Evolutionary conservation across 116 monocot genomes (phyloP).

Genomic region (Cymodocea nodosa): DNA sequence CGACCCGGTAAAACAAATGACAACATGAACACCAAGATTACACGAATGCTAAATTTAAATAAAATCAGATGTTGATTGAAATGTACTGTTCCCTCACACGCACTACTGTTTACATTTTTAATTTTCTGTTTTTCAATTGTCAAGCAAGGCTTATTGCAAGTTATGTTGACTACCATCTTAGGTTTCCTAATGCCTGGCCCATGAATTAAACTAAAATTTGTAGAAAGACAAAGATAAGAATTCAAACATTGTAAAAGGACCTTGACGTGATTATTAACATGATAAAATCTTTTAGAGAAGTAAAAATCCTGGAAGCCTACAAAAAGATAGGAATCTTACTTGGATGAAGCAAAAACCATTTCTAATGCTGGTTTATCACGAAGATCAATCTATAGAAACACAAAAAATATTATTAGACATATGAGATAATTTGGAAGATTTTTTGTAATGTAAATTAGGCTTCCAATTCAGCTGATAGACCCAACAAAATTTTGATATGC

Average conservation of each 20-base stretch:
- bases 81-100: too few species aligned
- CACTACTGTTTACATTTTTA: too few species aligned
- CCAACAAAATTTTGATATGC: too few species aligned
- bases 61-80: too few species aligned
- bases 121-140: too few species aligned
- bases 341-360: conserved; percentile 21
- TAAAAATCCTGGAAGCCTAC: too few species aligned
- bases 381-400: conserved; percentile 24
- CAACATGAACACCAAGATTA: too few species aligned
- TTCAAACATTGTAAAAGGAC: neutral
- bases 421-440: neutral
- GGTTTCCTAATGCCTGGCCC: neutral
- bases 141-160: too few species aligned
- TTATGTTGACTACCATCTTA: neutral
- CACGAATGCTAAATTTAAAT: too few species aligned
- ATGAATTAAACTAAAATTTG: neutral
- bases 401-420: neutral
- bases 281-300: neutral
- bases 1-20: too few species aligned
- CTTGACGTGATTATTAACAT: too few species aligned
- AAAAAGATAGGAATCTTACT: conserved; percentile 7
- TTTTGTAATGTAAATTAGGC: neutral
- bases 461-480: neutral
- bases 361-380: conserved; percentile 24
- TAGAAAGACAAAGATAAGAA: neutral